A percentile compares a stretch with the other conserved stretches of the same genome.
These are phyloP conservation scores for Fusarium sp. DNA, from an alignment of 2,329 filamentous ascomycete genomes.

Conservation along the genomic window DNA sequence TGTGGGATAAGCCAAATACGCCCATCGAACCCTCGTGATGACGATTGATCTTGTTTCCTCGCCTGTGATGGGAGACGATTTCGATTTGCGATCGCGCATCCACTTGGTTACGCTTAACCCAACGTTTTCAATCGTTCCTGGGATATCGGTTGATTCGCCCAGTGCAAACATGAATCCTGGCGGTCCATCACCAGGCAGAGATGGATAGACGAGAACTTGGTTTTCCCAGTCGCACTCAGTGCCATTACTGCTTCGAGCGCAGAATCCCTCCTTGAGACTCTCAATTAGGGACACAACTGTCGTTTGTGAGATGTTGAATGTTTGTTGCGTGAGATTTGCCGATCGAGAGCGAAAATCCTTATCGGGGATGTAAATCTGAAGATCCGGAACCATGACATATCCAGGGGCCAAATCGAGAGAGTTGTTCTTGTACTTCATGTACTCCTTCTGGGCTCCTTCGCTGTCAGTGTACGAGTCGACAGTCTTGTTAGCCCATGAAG, in stretches of 20 bases:
- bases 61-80: neutral
- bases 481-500: conserved; percentile 3
- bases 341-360: neutral
- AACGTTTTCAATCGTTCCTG: neutral
- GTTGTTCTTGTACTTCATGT: conserved; percentile 6
- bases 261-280: conserved; percentile 6
- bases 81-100: conserved; percentile 20
- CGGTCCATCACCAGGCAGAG: rapidly evolving
- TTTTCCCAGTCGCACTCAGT: neutral
- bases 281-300: neutral
- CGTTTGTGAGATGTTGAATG: conserved; percentile 19
- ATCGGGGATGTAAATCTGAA: conserved; percentile 19
- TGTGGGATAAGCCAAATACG: neutral
- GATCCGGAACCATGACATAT: neutral
- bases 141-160: neutral
- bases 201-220: conserved; percentile 4
- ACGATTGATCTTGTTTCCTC: neutral
- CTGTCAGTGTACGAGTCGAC: neutral
- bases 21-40: conserved; percentile 7
- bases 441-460: neutral
- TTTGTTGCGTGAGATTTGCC: neutral
- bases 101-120: conserved; percentile 21
- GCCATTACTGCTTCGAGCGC: neutral
- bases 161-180: neutral
- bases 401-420: neutral